Percentiles rank a stretch among this genome's conserved stretches.
Evolutionary conservation across 805 yeast species (phyloP).

Genomic region (Sugiyamaella chiloensis): DNA sequence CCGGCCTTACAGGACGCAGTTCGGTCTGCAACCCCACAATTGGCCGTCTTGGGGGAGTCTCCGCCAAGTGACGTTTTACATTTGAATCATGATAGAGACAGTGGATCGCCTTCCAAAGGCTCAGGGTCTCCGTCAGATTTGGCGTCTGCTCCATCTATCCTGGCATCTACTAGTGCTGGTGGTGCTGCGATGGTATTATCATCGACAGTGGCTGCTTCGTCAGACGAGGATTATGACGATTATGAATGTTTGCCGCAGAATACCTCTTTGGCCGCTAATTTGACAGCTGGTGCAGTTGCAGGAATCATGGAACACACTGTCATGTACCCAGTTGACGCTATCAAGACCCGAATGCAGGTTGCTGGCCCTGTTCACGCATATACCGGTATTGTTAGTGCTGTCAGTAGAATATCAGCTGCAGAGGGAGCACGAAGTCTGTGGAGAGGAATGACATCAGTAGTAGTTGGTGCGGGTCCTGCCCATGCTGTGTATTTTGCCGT

Average conservation of each 20-base stretch:
- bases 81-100: not conserved
- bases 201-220: not conserved
- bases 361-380: constrained; percentile 31
- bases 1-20: not conserved
- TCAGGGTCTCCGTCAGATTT: constrained; percentile 2
- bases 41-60: constrained; percentile 12
- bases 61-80: not conserved
- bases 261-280: constrained; percentile 77
- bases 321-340: constrained; percentile 95
- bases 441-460: constrained; percentile 91
- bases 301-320: constrained; percentile 98
- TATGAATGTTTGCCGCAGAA: constrained; percentile 89
- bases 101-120: not conserved
- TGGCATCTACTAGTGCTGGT: not conserved
- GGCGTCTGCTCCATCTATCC: not conserved
- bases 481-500: constrained; percentile 97
- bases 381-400: constrained; percentile 56
- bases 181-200: not conserved
- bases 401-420: constrained; percentile 70
- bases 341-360: constrained; percentile 92
- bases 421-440: constrained; percentile 89
- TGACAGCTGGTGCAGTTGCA: constrained; percentile 96
- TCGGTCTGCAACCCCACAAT: constrained; percentile 11
- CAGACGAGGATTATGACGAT: constrained; percentile 41
- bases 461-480: constrained; percentile 98